Conservation (phyloP, 2,329 filamentous ascomycete genomes). For the Epichloe brachyelytri region DNA sequence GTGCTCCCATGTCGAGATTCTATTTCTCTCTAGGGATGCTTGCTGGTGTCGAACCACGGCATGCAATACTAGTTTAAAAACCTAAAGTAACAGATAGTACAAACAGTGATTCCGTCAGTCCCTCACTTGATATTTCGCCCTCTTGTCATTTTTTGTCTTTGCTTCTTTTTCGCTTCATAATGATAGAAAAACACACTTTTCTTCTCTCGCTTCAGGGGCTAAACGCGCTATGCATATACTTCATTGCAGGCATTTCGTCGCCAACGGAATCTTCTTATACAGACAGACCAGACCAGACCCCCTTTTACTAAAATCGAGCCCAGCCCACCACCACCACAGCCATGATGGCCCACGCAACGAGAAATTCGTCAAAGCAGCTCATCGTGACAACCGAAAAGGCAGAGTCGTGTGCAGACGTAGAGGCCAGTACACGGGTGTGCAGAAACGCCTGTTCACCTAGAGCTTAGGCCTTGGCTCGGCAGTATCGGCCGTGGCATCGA, state of each 20-base stretch:
- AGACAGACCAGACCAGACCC: not conserved
- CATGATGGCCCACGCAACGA: not conserved
- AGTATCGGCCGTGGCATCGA: conserved; percentile 61
- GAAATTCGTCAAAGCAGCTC: not conserved
- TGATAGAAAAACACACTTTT: not conserved
- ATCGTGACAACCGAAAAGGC: not conserved
- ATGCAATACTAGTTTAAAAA: not conserved
- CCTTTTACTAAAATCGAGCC: not conserved
- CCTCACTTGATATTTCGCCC: not conserved
- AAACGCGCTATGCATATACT: not conserved
- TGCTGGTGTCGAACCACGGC: not conserved
- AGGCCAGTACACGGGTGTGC: not conserved
- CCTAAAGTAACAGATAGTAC: not conserved
- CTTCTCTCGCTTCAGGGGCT: not conserved
- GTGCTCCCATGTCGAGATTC: not conserved
- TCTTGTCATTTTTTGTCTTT: not conserved
- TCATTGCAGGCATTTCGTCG: not conserved
- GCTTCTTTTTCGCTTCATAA: not conserved
- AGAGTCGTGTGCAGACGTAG: not conserved
- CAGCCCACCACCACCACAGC: not conserved
- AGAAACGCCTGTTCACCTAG: conserved; percentile 12
- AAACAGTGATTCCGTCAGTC: not conserved
- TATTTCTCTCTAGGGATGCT: not conserved
- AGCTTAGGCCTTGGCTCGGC: conserved; percentile 26
- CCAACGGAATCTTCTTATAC: not conserved